A percentile compares a stretch with the other conserved stretches of the same genome.
These are phyloP conservation scores for Metschnikowia bowlesiae DNA, from an alignment of 805 yeast species.

Conservation along the genomic window DNA sequence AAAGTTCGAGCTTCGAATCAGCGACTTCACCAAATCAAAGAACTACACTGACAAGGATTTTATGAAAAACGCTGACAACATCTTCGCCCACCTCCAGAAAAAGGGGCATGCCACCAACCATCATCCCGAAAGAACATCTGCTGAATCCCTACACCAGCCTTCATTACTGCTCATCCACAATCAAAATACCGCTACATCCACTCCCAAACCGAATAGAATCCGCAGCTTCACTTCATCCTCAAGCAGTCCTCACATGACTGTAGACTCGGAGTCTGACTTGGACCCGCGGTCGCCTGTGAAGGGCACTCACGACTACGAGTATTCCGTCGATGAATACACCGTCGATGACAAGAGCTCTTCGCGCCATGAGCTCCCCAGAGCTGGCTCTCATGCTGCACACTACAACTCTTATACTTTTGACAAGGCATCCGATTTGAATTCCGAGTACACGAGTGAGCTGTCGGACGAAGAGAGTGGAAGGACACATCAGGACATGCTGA, in stretches of 20 bases:
- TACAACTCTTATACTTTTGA: slow-evolving; percentile 30
- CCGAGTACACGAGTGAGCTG: slow-evolving; percentile 3
- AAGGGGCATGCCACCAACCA: slow-evolving; percentile 21
- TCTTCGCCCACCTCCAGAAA: slow-evolving; percentile 36
- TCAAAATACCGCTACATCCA: slow-evolving; percentile 33
- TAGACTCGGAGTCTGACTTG: not conserved
- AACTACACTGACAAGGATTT: slow-evolving; percentile 35
- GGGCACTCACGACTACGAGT: slow-evolving; percentile 30
- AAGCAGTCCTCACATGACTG: not conserved
- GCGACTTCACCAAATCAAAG: slow-evolving; percentile 28
- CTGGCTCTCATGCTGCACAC: not conserved
- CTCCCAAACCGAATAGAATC: slow-evolving; percentile 30
- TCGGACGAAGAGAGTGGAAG: not conserved
- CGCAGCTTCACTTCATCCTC: slow-evolving; percentile 1
- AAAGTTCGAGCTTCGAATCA: slow-evolving; percentile 22
- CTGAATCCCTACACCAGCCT: slow-evolving; percentile 4
- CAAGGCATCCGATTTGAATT: slow-evolving; percentile 18
- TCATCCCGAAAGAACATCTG: slow-evolving; percentile 2
- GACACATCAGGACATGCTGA: not conserved
- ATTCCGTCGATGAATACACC: slow-evolving; percentile 23
- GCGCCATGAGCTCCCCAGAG: not conserved
- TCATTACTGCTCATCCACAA: slow-evolving; percentile 5
- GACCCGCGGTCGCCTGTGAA: slow-evolving; percentile 8
- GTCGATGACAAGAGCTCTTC: slow-evolving; percentile 1
- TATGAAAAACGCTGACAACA: slow-evolving; percentile 34